Conservation (phyloP, 148 eudicot species). For the Rhododendron molle region DNA sequence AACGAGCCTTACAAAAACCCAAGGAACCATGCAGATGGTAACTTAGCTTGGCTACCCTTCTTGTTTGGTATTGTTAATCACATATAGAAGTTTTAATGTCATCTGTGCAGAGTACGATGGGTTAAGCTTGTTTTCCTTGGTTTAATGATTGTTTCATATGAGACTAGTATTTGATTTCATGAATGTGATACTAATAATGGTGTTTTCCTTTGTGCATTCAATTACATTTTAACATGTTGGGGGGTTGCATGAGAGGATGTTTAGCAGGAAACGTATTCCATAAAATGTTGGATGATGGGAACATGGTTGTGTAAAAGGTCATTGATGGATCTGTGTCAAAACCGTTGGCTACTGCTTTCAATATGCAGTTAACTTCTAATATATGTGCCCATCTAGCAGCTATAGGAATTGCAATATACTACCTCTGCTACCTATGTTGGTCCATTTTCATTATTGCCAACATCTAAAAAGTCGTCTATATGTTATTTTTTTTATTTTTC, state of each 20-base stretch:
- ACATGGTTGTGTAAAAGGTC: not conserved
- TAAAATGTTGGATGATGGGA: not conserved
- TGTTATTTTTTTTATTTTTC: not conserved
- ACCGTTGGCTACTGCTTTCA: not conserved
- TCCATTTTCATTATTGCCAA: not conserved
- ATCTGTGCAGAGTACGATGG: not conserved
- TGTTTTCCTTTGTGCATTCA: not conserved
- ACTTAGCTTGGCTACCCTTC: conserved; percentile 11
- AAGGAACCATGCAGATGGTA: conserved; percentile 57
- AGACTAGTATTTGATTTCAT: not conserved
- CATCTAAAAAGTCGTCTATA: not conserved
- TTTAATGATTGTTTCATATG: not conserved
- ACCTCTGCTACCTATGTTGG: not conserved
- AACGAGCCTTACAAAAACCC: conserved; percentile 61
- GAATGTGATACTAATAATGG: not conserved
- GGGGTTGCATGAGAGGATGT: not conserved
- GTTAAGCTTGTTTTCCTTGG: not conserved
- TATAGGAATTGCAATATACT: not conserved
- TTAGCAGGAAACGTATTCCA: not conserved
- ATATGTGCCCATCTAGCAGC: too few species aligned
- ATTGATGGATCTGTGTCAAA: not conserved
- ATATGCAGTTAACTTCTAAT: not conserved
- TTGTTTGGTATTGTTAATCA: not conserved
- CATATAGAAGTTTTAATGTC: not conserved
- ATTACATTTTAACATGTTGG: not conserved